phyloP scores from a whole-genome alignment of 2,329 filamentous ascomycete genomes.

The Paradendryphiella salina region DNA sequence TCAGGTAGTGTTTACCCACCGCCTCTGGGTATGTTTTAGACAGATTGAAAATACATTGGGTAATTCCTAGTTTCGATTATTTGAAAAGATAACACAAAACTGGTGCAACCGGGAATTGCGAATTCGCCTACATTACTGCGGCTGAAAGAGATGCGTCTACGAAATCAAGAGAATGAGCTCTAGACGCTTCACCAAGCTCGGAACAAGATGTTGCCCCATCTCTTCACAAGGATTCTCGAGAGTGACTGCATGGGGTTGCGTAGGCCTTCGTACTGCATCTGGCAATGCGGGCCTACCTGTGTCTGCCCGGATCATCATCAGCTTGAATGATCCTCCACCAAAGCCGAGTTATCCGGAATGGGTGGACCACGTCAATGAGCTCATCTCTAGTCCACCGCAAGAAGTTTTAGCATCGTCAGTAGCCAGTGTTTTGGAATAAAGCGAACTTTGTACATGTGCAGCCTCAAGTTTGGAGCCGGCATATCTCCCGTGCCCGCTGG shows the following conservation, averaged over 20 bases:
- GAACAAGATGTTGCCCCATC: neutral
- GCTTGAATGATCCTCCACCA: neutral
- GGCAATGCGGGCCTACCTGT: neutral
- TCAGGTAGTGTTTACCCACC: too few relatives aligned
- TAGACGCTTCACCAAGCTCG: neutral
- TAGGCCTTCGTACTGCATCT: neutral
- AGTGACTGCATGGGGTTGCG: neutral
- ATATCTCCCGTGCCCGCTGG: neutral
- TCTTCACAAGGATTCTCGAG: neutral
- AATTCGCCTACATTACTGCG: too few relatives aligned
- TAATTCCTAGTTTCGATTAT: neutral
- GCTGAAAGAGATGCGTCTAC: too few relatives aligned
- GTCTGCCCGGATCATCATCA: neutral
- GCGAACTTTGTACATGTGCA: neutral
- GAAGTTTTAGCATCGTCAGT: neutral
- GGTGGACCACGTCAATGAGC: neutral
- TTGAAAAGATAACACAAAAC: too few relatives aligned
- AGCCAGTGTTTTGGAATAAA: neutral
- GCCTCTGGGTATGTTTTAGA: neutral
- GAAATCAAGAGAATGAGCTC: neutral
- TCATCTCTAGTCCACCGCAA: neutral
- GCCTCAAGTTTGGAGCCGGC: neutral
- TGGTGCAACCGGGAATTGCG: too few relatives aligned
- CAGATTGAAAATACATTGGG: neutral
- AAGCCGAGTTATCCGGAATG: neutral